Percentiles rank a stretch among this genome's conserved stretches.
These are phyloP conservation scores for Trypanosoma cruzi DNA, from an alignment of 208 protist genomes.

Conservation along the genomic window DNA sequence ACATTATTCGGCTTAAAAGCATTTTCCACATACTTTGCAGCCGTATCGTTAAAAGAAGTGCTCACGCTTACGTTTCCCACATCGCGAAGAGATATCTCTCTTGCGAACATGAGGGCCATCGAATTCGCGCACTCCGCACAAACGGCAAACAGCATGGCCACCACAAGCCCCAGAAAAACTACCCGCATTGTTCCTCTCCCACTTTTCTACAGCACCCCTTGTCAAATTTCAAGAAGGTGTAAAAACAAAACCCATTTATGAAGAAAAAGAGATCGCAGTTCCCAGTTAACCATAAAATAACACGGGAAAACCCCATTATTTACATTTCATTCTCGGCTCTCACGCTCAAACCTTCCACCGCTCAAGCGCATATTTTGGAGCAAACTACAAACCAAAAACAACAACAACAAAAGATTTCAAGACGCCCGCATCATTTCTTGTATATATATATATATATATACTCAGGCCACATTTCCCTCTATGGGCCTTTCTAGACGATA, in stretches of 20 bases:
- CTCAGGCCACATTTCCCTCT: constrained; percentile 18
- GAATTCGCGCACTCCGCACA: neutral
- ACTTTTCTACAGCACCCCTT: neutral
- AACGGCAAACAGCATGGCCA: constrained; percentile 11
- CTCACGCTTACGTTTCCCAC: constrained; percentile 34
- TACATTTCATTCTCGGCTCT: too few species aligned
- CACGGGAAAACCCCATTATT: too few species aligned
- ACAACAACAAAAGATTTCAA: too few species aligned
- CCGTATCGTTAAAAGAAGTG: constrained; percentile 20
- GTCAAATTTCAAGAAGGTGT: neutral
- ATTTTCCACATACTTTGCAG: constrained; percentile 32
- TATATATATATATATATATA: constrained; percentile 12
- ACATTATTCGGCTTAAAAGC: constrained; percentile 24
- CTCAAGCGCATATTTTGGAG: too few species aligned
- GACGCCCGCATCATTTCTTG: constrained; percentile 4
- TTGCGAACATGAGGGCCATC: constrained; percentile 36
- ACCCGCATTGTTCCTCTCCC: neutral
- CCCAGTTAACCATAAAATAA: too few species aligned
- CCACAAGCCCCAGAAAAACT: neutral
- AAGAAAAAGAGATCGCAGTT: neutral
- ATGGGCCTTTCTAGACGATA: constrained; percentile 9
- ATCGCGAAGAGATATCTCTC: constrained; percentile 42
- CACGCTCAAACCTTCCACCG: too few species aligned
- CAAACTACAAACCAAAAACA: too few species aligned
- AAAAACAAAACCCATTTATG: neutral